A percentile compares a stretch with the other conserved stretches of the same genome.
Evolutionary conservation across 768 basidiomycete species (phyloP).

Genomic region (Grammothele lineata): DNA sequence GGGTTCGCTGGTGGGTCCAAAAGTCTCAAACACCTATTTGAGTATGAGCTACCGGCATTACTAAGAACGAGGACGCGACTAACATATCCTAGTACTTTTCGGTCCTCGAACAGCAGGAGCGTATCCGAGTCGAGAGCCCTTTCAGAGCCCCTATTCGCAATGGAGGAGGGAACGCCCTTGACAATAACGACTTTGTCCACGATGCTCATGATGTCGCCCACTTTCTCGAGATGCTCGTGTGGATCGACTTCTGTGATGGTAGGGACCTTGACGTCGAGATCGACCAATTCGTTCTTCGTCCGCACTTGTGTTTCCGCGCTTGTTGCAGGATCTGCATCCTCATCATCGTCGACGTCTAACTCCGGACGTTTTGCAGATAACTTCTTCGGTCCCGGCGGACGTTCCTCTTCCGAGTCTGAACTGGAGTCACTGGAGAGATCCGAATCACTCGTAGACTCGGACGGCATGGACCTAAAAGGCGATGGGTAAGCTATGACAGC

Average conservation of each 20-base stretch:
- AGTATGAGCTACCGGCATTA: constrained; percentile 1
- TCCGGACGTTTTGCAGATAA: not conserved
- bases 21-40: constrained; percentile 73
- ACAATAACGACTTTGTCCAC: constrained; percentile 72
- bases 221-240: constrained; percentile 65
- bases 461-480: constrained; percentile 4
- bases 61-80: constrained; percentile 28
- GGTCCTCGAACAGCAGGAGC: constrained; percentile 84
- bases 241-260: constrained; percentile 57
- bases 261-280: constrained; percentile 57
- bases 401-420: constrained; percentile 30
- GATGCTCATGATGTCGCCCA: constrained; percentile 76
- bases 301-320: constrained; percentile 43
- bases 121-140: constrained; percentile 85
- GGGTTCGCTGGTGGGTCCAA: constrained; percentile 88
- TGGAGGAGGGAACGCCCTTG: constrained; percentile 48
- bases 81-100: constrained; percentile 88
- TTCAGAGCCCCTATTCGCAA: constrained; percentile 44
- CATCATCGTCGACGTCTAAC: constrained; percentile 53
- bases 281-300: constrained; percentile 68
- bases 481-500: not conserved
- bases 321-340: constrained; percentile 39
- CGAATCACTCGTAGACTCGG: constrained; percentile 26
- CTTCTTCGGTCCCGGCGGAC: not conserved
- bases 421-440: constrained; percentile 26